These are phyloP conservation scores for Trypanosoma caninum DNA, from an alignment of 208 protist species.

Conservation along the genomic window DNA sequence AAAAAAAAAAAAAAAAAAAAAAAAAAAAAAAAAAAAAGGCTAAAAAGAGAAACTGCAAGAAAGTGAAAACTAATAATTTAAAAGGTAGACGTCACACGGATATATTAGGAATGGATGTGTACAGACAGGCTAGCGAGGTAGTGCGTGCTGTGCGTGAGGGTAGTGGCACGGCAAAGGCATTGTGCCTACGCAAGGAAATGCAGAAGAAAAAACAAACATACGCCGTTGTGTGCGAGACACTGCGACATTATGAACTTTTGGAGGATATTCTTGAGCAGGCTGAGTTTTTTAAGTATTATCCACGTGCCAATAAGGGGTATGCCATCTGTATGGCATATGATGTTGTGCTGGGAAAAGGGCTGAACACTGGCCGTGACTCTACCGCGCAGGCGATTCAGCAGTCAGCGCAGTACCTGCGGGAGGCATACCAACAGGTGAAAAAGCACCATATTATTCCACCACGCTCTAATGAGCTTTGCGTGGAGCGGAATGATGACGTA, in stretches of 20 bases:
- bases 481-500: conserved; percentile 8
- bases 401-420: conserved; percentile 66
- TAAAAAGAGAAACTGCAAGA: not conserved
- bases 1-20: too few species aligned
- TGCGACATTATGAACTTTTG: conserved; percentile 84
- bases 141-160: conserved; percentile 64
- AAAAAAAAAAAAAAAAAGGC: not conserved
- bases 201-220: conserved; percentile 93
- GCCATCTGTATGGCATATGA: conserved; percentile 89
- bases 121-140: conserved; percentile 82
- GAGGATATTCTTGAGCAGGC: conserved; percentile 76
- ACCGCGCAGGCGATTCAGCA: conserved; percentile 72
- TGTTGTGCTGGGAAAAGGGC: conserved; percentile 78
- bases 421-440: conserved; percentile 73
- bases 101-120: conserved; percentile 94
- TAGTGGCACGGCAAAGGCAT: conserved; percentile 81
- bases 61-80: not conserved
- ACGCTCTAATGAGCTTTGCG: conserved; percentile 33
- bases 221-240: conserved; percentile 89
- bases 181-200: conserved; percentile 91
- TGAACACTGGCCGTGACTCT: conserved; percentile 80
- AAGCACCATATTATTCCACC: conserved; percentile 80
- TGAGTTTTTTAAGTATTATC: conserved; percentile 87
- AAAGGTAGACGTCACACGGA: too few species aligned
- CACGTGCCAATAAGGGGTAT: conserved; percentile 57